Conservation (phyloP, 352 stramenopile genomes). For the Thalassiosira allenii region DNA sequence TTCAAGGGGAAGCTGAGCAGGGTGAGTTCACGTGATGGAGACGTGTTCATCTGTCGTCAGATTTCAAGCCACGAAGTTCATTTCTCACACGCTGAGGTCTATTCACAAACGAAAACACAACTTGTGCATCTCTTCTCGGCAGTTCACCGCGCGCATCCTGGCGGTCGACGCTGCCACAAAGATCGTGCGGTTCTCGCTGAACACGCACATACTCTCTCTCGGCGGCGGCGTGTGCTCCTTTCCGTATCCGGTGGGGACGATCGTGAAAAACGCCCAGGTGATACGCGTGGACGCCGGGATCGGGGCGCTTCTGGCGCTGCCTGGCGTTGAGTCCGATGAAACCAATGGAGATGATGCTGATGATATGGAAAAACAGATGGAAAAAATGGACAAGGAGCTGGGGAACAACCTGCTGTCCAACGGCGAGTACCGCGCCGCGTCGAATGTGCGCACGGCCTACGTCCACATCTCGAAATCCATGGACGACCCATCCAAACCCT, state of each 20-base stretch:
- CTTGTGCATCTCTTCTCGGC: conserved; percentile 40
- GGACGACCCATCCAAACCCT: conserved; percentile 44
- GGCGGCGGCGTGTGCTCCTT: conserved; percentile 21
- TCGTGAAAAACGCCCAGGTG: conserved; percentile 77
- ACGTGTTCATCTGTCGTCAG: too few species aligned
- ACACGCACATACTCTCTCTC: conserved; percentile 74
- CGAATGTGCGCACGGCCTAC: conserved; percentile 70
- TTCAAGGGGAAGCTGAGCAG: conserved; percentile 61
- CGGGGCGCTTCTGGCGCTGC: conserved; percentile 79
- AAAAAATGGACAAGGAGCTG: conserved; percentile 45
- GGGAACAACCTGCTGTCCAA: conserved; percentile 61
- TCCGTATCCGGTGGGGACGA: conserved; percentile 58
- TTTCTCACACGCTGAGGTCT: too few species aligned
- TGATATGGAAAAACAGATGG: conserved; percentile 15
- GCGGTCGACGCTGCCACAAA: conserved; percentile 80
- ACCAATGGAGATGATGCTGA: conserved; percentile 21
- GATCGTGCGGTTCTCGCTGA: conserved; percentile 82
- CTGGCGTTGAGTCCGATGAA: neutral
- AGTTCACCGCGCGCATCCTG: conserved; percentile 79
- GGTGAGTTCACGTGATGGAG: too few species aligned
- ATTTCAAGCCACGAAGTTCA: too few species aligned
- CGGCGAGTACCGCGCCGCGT: conserved; percentile 59
- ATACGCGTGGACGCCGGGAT: conserved; percentile 83
- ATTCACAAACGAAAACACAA: too few species aligned
- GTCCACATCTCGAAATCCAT: conserved; percentile 88